phyloP scores from a whole-genome alignment of 2,329 filamentous ascomycete species.

The Penicillium freii region DNA sequence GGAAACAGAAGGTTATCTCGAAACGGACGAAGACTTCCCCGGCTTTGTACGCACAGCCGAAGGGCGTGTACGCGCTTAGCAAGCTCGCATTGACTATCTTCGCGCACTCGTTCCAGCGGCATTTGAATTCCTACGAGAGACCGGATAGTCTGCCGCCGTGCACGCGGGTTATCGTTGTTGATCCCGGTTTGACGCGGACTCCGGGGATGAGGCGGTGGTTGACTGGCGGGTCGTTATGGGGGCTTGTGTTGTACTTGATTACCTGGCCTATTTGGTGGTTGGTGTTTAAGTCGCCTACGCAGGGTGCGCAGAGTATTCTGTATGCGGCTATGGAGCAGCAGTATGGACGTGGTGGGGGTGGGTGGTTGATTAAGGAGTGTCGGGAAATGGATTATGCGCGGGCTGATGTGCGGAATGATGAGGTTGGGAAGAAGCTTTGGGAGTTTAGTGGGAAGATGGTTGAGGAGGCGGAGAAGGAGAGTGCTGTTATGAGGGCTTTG shows the following conservation, averaged over 20 bases:
- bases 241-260: conserved; percentile 71
- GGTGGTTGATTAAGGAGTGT: conserved; percentile 84
- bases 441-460: conserved; percentile 82
- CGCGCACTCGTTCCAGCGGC: conserved; percentile 86
- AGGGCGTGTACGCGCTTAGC: conserved; percentile 60
- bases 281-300: conserved; percentile 76
- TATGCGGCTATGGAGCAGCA: conserved; percentile 79
- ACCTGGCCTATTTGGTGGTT: conserved; percentile 84
- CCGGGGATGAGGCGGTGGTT: conserved; percentile 86
- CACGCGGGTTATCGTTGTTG: conserved; percentile 77
- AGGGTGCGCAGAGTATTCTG: conserved; percentile 83
- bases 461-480: conserved; percentile 75
- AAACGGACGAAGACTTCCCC: not conserved
- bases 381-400: conserved; percentile 69
- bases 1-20: not conserved
- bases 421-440: conserved; percentile 81
- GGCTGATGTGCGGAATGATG: conserved; percentile 73
- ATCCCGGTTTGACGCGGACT: conserved; percentile 81
- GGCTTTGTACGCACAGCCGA: conserved; percentile 2
- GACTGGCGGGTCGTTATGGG: conserved; percentile 77
- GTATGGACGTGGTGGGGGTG: conserved; percentile 64
- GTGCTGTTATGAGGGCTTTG: conserved; percentile 61
- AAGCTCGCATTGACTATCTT: conserved; percentile 82
- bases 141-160: conserved; percentile 82
- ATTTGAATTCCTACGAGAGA: conserved; percentile 77